These are phyloP conservation scores for Colletotrichum destructivum DNA, from an alignment of 2,329 filamentous ascomycete species.

Conservation along the genomic window DNA sequence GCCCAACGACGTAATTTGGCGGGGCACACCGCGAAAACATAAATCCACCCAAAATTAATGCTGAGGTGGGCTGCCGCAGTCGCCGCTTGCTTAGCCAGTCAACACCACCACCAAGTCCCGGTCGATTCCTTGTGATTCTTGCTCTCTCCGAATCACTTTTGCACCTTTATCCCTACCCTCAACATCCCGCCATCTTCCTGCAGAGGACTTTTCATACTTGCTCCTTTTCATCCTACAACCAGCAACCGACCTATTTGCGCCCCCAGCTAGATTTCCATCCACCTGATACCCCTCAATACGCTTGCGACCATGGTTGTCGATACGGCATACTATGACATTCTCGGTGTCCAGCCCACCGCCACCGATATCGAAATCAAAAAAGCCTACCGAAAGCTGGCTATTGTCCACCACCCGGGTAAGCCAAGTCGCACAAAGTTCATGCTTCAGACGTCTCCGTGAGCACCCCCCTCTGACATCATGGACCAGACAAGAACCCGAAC, in stretches of 20 bases:
- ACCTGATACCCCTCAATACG: conserved; percentile 20
- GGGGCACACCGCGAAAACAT: conserved; percentile 44
- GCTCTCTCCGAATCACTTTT: conserved; percentile 20
- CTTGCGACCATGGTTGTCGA: conserved; percentile 82
- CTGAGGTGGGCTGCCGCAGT: not conserved
- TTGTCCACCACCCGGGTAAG: conserved; percentile 89
- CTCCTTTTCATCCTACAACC: not conserved
- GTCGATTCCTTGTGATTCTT: conserved; percentile 22
- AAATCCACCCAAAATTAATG: conserved; percentile 34
- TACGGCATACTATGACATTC: conserved; percentile 88
- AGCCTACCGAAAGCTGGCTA: conserved; percentile 94
- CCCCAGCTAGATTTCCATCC: not conserved
- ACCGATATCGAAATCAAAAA: conserved; percentile 97
- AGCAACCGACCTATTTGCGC: not conserved
- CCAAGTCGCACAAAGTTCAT: conserved; percentile 15
- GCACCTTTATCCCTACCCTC: conserved; percentile 13
- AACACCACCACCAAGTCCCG: conserved; percentile 1
- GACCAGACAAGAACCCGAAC: conserved; percentile 93
- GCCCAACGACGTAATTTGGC: conserved; percentile 45
- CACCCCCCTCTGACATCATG: conserved; percentile 12
- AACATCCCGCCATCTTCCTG: conserved; percentile 9
- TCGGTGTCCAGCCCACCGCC: conserved; percentile 87
- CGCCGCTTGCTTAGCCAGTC: conserved; percentile 2
- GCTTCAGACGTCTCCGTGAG: conserved; percentile 18
- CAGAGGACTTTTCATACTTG: conserved; percentile 1